Percentiles rank a stretch among this genome's conserved stretches.
These are phyloP conservation scores for Fusarium hainanense DNA, from an alignment of 2,329 filamentous ascomycete species.

Conservation along the genomic window DNA sequence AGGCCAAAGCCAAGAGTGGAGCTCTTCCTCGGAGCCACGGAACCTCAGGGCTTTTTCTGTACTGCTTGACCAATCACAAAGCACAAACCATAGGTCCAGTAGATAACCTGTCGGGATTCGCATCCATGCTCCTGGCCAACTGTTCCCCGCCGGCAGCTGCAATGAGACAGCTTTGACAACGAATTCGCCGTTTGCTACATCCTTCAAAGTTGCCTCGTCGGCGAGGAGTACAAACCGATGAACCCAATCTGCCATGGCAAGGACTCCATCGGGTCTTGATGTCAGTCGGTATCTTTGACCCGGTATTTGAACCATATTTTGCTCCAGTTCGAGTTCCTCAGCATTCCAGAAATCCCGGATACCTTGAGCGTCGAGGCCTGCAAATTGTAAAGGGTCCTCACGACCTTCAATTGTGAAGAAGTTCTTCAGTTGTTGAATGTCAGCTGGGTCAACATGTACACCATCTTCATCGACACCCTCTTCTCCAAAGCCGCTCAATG, in stretches of 20 bases:
- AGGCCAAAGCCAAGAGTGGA: background rate
- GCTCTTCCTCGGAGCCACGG: background rate
- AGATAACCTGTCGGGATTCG: slow-evolving; percentile 15
- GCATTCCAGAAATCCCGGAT: background rate
- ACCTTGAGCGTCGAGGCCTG: background rate
- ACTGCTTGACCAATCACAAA: background rate
- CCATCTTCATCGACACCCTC: background rate
- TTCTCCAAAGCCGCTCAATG: background rate
- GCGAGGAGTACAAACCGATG: background rate
- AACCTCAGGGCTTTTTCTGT: background rate
- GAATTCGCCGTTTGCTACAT: background rate
- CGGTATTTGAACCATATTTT: background rate
- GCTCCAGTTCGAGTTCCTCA: background rate
- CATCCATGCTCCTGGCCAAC: background rate
- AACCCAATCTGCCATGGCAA: background rate
- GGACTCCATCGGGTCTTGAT: background rate
- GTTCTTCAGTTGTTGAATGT: background rate
- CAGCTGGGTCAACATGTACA: background rate
- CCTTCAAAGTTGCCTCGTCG: background rate
- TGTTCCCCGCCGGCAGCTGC: background rate
- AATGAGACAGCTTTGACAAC: slow-evolving; percentile 1
- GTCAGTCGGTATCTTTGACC: background rate
- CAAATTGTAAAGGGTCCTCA: background rate
- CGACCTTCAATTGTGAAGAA: background rate
- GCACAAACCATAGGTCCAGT: slow-evolving; percentile 10